A percentile compares a stretch with the other conserved stretches of the same genome.
Conservation (phyloP, 148 eudicot genomes). For the Vaccinium corymbosum region DNA sequence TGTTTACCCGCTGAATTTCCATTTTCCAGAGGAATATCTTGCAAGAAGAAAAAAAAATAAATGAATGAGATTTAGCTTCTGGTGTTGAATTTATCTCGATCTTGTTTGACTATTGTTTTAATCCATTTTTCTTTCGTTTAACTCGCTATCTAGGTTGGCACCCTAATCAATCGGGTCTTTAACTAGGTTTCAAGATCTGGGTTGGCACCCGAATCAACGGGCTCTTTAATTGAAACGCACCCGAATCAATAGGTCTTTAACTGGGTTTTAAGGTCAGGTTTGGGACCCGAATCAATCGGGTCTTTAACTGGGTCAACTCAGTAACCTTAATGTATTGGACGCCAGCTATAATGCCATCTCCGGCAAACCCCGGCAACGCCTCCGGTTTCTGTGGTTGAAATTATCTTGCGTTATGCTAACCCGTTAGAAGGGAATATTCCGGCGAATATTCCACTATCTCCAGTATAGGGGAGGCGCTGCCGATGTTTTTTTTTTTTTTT, state of each 20-base stretch:
- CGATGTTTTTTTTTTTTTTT: no score
- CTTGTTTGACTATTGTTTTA: no score
- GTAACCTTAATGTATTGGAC: conserved; percentile 36
- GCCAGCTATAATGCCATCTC: conserved; percentile 58
- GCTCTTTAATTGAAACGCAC: conserved; percentile 47
- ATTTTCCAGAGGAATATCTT: no score
- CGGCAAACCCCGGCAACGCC: conserved; percentile 42
- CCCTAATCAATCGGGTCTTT: no score
- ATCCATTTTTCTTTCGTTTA: conserved; percentile 19
- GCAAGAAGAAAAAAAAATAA: no score
- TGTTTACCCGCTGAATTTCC: no score
- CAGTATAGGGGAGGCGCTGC: no score
- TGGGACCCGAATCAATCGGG: background rate
- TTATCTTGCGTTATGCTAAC: conserved; percentile 49
- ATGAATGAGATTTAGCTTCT: no score
- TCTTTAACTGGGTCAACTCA: conserved; percentile 58
- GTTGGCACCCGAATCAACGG: conserved; percentile 48
- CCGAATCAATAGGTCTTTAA: conserved; percentile 47
- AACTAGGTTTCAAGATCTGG: conserved; percentile 23
- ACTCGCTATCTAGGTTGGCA: conserved; percentile 31
- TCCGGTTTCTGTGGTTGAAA: conserved; percentile 47
- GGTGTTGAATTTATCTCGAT: no score
- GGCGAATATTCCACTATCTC: no score
- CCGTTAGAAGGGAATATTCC: conserved; percentile 38
- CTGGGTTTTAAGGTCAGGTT: conserved; percentile 50